phyloP scores from a whole-genome alignment of 176 grass and related monocot genomes.

The Poa annua region DNA sequence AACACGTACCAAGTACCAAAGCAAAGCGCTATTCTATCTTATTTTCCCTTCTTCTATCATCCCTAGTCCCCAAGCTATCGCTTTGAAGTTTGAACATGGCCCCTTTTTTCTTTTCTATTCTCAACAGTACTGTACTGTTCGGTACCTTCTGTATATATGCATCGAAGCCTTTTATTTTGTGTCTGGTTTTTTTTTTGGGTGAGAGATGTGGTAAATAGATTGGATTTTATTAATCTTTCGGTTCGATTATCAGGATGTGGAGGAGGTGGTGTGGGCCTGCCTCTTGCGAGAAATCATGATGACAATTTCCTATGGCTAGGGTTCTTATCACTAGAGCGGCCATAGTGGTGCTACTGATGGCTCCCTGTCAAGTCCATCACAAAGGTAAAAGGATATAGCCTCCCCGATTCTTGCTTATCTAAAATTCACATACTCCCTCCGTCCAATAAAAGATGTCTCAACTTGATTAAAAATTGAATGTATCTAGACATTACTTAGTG shows the following conservation, averaged over 20 bases:
- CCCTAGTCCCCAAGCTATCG: conserved; percentile 48
- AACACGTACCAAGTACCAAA: conserved; percentile 57
- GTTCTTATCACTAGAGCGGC: conserved; percentile 38
- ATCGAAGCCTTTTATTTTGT: background rate
- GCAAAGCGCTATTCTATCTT: conserved; percentile 18
- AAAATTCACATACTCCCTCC: conserved; percentile 26
- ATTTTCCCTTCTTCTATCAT: background rate
- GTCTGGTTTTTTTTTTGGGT: conserved; percentile 12
- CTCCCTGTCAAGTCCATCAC: conserved; percentile 48
- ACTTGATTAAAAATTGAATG: too few relatives aligned
- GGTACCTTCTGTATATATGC: too few relatives aligned
- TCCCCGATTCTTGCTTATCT: conserved; percentile 48
- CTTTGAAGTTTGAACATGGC: conserved; percentile 39
- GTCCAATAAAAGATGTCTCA: too few relatives aligned
- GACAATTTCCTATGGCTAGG: conserved; percentile 41
- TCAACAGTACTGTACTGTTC: too few relatives aligned
- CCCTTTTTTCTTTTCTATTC: too few relatives aligned
- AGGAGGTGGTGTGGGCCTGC: background rate
- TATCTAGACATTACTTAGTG: too few relatives aligned
- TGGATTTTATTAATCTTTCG: too few relatives aligned
- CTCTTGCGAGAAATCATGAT: conserved; percentile 41
- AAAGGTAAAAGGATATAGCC: conserved; percentile 33
- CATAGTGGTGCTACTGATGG: conserved; percentile 50
- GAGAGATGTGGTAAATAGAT: too few relatives aligned
- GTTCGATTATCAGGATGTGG: too few relatives aligned